Evolutionary conservation across 2,329 filamentous ascomycete genomes (phyloP).

Genomic region (Botryotinia calthae): DNA sequence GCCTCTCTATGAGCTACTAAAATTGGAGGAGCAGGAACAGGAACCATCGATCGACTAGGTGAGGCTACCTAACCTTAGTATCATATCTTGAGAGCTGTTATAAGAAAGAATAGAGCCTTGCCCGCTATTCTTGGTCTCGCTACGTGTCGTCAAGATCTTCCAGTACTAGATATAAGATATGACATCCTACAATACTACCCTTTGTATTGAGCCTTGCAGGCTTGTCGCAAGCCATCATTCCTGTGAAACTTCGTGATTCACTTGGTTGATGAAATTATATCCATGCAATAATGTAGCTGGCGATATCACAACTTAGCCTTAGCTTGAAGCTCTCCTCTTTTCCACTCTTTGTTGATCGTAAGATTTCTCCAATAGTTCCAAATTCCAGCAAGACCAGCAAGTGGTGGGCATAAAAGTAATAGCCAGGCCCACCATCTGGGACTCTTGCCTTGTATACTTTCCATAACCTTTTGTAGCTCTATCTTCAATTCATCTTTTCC

Average conservation of each 20-base stretch:
- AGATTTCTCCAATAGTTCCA: constrained; percentile 74
- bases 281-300: not conserved
- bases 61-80: not conserved
- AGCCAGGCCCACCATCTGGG: constrained; percentile 66
- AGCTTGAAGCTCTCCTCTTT: constrained; percentile 53
- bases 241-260: not conserved
- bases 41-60: not conserved
- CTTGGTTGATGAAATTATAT: no score
- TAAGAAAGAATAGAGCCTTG: not conserved
- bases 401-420: constrained; percentile 66
- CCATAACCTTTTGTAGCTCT: constrained; percentile 66
- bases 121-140: not conserved
- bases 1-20: not conserved
- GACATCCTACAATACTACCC: not conserved
- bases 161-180: not conserved
- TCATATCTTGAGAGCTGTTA: not conserved
- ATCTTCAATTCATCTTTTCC: constrained; percentile 65
- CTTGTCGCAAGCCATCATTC: not conserved
- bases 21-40: not conserved
- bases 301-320: constrained; percentile 55
- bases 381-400: constrained; percentile 65
- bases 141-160: not conserved
- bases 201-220: no score
- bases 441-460: constrained; percentile 58
- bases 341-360: constrained; percentile 69